Evolutionary conservation across 192 early-diverging fungal genomes (phyloP), one percentile per base, ranked within the genome.

Genomic region (Podochytrium sp.): DNA sequence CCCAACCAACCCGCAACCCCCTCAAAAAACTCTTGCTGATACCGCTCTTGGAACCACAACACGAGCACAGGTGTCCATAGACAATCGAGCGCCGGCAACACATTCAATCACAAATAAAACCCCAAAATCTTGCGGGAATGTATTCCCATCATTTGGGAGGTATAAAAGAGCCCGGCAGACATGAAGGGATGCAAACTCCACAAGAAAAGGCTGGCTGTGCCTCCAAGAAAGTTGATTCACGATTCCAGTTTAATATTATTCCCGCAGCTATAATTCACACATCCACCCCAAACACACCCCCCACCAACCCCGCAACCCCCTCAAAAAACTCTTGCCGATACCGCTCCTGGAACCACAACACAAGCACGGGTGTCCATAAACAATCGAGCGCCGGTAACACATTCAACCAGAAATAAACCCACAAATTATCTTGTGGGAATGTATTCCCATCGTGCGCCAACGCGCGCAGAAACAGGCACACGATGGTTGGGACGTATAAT

Each of bases 31-130:
- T 47, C 43, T 47, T 47, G 12, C 43, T 20, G 43, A 20, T 47
- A 47, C 10, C 43, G 10, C 10, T 47, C 43, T 20, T 69, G 55
- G 29, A 41, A 78, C 42, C 51, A n/a, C 29, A 68, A 23, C 27
- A 79, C 58, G 32, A 71, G 39, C 47, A 57, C 1, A 1, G 57
- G 57, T 6, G 69, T 71, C 69, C 69, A 71, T 20, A 71, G 6
- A 7, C 34, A 29, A 59, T 71, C 69, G 5, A 71, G 42, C 5
- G 56, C 30, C 12, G 74, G 65, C 23, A 64, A 41, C 30, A 74
- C 52, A 30, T 14, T 43, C 29, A 66, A 25, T 29, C 52, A 55
- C 20, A 55, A 55, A 35, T 10, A 42, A 33, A 56, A 14, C 37
- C 34, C 12, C 42, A 50, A 14, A 14, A 7, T 55, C 52, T 23